Base-by-base conservation (phyloP, 768 basidiomycete genomes). In the Tylopilus vinaceipallidus region DNA sequence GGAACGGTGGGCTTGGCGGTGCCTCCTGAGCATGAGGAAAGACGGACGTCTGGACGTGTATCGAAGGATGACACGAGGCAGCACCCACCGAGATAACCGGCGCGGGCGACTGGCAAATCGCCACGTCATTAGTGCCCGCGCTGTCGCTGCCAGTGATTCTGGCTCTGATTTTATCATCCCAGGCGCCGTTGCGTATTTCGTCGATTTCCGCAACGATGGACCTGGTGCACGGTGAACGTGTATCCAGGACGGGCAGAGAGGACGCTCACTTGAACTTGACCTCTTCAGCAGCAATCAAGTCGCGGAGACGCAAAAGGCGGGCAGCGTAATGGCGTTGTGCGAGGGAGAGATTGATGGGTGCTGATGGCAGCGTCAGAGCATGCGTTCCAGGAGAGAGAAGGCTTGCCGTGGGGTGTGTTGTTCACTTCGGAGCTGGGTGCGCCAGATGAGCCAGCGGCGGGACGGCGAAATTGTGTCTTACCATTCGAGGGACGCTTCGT, bases 271-370 rank as follows among this genome's bases (percentile, higher is more conserved):
- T 89, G 79, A 94, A 97, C 49, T 79, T 82, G 24, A 70, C 65
- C 70, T 95, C 94, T 62, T 94, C 87, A 2, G 71, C 75, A 27
- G 75, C 60, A 34, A 97, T 91, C 37, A 84, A 75, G n/a, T 74
- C 74, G 48, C 82, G 80, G 4, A 97, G 72, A 57, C 95, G 88
- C 16, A 76, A 62, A 32, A 91, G 74, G 26, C 93, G 84, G 5
- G 75, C 74, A 34, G 75, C 68, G 61, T 89, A 95, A 66, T 84
- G 80, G 42, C 75, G 85, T 62, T 88, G 82, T 2, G 94, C 91
- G 34, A 97, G 78, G 42, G 75, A 71, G 10, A 86, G 75, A 57
- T 91, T 84, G 9, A 72, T 61, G 12, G 77, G 74, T 35, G 88
- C 92, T 92, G 58, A 5, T 10, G 49, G 3, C 30, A 41, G 45